Evolutionary conservation across 257 asterid genomes (phyloP).

Genomic region (Voacanga thouarsii): DNA sequence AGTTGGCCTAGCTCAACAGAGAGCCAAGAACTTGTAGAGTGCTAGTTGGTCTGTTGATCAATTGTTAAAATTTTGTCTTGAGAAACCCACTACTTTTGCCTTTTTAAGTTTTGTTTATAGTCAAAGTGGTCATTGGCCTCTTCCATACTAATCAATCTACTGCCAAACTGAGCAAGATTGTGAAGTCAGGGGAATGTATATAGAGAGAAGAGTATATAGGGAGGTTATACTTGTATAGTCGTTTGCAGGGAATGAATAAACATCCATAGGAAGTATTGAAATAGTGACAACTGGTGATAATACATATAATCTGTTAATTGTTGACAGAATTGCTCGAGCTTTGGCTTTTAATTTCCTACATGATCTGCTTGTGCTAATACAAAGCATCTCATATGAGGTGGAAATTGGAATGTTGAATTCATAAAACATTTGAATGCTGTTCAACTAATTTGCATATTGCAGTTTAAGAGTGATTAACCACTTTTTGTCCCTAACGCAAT

Average conservation of each 20-base stretch:
- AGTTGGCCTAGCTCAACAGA: slow-evolving; percentile 66
- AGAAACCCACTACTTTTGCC: slow-evolving; percentile 16
- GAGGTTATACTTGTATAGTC: slow-evolving; percentile 61
- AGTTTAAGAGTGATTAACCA: no score
- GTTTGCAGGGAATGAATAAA: slow-evolving; percentile 13
- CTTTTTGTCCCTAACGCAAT: not conserved
- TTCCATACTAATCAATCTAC: slow-evolving; percentile 20
- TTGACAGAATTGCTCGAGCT: not conserved
- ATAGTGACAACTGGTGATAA: not conserved
- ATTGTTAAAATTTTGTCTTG: slow-evolving; percentile 46
- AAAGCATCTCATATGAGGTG: not conserved
- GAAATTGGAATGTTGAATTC: not conserved
- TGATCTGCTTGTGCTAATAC: not conserved
- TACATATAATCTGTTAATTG: not conserved
- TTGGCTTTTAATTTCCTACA: not conserved
- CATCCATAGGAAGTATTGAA: slow-evolving; percentile 5
- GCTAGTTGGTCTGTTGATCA: slow-evolving; percentile 29
- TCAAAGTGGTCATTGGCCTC: slow-evolving; percentile 16
- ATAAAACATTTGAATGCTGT: not conserved
- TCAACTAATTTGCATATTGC: no score
- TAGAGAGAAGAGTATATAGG: slow-evolving; percentile 42
- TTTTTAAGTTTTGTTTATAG: slow-evolving; percentile 22
- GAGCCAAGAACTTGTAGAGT: slow-evolving; percentile 52
- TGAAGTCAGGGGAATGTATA: slow-evolving; percentile 45
- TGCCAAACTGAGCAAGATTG: slow-evolving; percentile 27